Base-by-base conservation (phyloP, 768 basidiomycete genomes). In the Lactarius sp. region DNA sequence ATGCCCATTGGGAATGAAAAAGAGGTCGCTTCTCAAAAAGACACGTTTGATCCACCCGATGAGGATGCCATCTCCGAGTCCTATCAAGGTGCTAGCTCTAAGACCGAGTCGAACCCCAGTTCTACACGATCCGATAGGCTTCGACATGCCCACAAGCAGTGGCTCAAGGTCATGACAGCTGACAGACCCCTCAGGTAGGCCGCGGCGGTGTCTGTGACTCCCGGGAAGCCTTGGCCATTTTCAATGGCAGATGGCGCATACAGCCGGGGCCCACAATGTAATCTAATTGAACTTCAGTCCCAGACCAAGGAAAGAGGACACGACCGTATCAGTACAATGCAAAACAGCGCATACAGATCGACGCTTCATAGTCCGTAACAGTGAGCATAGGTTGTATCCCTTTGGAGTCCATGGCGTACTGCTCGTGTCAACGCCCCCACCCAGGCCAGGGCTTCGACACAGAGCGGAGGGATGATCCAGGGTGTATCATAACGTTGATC, bases 401-500 rank as follows among this genome's bases (percentile, higher is more conserved):
- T 27, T 34, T 31, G 12, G n/a, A 34, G 22, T 7, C 20, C 47
- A 52, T 49, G 41, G 50, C n/a, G 4, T 22, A 36, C 27, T 34
- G 44, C 44, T 42, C 52, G 53, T 53, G 42, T 47, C 20, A 56
- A 56, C 36, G 44, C 56, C 46, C 22, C 33, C 56, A 37, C 49
- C 36, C 37, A 51, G 6, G n/a, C 37, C 37, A 37, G 22, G 20
- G 55, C 41, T 37, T 53, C 33, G 41, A 46, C 31, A 52, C 56
- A 44, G 52, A 42, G 61, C 31, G 49, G 53, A 41, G 37, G 49
- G 42, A 46, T 33, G 51, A 34, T 13, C 44, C 34, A 62, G 56
- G 53, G 46, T 39, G 16, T 22, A 50, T 52, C 12, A 14, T 20
- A 10, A 66, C 12, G 39, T 76, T 60, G 60, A 76, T 89, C 44